A percentile compares a stretch with the other conserved stretches of the same genome.
phyloP scores from a whole-genome alignment of 768 basidiomycete species.

The Porphyrellus cyaneotinctus region DNA sequence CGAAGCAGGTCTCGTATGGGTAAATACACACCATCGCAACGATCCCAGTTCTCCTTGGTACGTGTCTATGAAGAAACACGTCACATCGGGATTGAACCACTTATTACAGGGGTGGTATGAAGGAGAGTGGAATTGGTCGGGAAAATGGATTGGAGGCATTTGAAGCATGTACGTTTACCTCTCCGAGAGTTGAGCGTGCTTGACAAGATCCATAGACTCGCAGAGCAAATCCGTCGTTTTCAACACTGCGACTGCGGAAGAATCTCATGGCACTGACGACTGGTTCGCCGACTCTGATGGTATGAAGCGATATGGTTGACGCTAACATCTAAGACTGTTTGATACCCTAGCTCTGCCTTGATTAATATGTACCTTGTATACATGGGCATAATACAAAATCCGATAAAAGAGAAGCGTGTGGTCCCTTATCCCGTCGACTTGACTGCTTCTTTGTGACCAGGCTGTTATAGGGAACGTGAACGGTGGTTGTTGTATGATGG shows the following conservation, averaged over 20 bases:
- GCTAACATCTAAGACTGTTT: not conserved
- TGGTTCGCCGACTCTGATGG: conserved; percentile 66
- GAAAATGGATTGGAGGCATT: conserved; percentile 85
- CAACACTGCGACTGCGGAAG: conserved; percentile 62
- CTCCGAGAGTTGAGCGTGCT: not conserved
- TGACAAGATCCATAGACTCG: conserved; percentile 49
- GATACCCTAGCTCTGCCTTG: conserved; percentile 1
- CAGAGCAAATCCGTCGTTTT: conserved; percentile 81
- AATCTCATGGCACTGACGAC: conserved; percentile 59
- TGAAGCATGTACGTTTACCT: conserved; percentile 56
- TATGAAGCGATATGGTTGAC: conserved; percentile 63
- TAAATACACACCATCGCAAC: conserved; percentile 87
- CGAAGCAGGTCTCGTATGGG: conserved; percentile 78
- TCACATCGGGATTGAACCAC: conserved; percentile 2
- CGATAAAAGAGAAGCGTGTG: not conserved
- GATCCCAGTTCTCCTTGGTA: conserved; percentile 88
- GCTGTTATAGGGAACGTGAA: conserved; percentile 27
- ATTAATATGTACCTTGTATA: too few species aligned
- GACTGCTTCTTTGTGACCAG: conserved; percentile 51
- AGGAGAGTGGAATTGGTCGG: conserved; percentile 81
- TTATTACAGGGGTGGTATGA: conserved; percentile 77
- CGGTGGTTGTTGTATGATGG: not conserved
- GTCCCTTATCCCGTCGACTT: conserved; percentile 41
- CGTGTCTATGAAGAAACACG: not conserved
- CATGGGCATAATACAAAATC: conserved; percentile 9